A percentile compares a stretch with the other conserved stretches of the same genome.
Conservation (phyloP, 2,329 filamentous ascomycete genomes). For the Exophiala viscosa region DNA sequence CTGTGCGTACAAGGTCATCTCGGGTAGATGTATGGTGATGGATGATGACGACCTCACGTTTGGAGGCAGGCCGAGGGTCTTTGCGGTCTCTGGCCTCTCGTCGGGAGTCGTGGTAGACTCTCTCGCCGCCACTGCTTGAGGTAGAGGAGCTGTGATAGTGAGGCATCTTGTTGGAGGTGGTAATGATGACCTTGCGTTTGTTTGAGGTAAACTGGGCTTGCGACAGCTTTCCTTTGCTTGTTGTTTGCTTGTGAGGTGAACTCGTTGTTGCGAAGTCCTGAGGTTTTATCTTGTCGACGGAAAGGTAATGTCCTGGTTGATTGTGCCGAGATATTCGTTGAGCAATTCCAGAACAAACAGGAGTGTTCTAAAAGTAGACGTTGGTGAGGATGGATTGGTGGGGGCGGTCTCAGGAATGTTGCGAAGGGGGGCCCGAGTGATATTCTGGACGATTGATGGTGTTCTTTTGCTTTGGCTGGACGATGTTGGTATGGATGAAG, state of each 20-base stretch:
- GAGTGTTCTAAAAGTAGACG: conserved; percentile 24
- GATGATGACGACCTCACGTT: conserved; percentile 22
- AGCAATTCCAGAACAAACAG: conserved; percentile 1
- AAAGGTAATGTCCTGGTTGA: not conserved
- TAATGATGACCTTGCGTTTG: not conserved
- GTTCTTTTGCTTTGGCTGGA: not conserved
- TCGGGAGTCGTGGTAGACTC: conserved; percentile 21
- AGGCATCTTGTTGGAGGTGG: conserved; percentile 16
- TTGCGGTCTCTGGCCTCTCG: conserved; percentile 19
- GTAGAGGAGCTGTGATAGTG: conserved; percentile 22
- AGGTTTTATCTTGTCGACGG: not conserved
- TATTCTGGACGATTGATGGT: conserved; percentile 9
- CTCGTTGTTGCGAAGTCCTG: not conserved
- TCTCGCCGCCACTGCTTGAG: conserved; percentile 22
- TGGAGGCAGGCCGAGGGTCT: conserved; percentile 18
- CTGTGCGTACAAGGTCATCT: conserved; percentile 17
- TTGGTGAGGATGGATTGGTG: conserved; percentile 17
- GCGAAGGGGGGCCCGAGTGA: conserved; percentile 19
- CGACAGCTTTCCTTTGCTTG: not conserved
- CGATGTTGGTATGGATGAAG: not conserved
- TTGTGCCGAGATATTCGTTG: not conserved
- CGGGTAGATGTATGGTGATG: conserved; percentile 21
- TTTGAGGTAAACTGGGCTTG: not conserved
- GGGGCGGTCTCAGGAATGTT: conserved; percentile 20
- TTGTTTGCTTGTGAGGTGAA: not conserved